Base-by-base conservation (phyloP, 1,139 yeast genomes). In the Zygotorulaspora mrakii region DNA sequence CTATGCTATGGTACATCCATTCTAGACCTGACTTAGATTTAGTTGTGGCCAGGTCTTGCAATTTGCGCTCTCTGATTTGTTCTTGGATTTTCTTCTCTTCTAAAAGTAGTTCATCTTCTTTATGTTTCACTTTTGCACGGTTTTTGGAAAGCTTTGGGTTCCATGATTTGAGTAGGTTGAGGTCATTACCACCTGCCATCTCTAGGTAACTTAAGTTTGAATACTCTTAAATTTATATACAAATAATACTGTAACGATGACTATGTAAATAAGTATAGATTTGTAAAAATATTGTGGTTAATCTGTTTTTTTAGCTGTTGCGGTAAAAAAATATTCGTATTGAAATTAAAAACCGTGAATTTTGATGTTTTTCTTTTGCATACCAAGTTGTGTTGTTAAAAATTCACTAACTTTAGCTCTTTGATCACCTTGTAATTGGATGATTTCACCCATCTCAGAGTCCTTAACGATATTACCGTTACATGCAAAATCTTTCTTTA, bases 381-480 rank as follows among this genome's bases (percentile, higher is more conserved):
- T 74, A 59, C 83, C 88, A 57, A 91, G 78, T 67, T 87, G 89
- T 50, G 82, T 67, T 59, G 88, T 82, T 73, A 91, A 79, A 62
- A 91, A 91, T 67, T 88, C 96, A 75, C 85, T 79, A 50, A 91
- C 96, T 70, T 91, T 91, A 53, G 86, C 84, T 74, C 98, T 86
- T 74, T 91, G 98, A 67, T 91, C 98, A 66, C 98, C 98, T 73
- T 91, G 98, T 68, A 91, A 75, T 74, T 91, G 98, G 60, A 91
- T 88, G 63, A 91, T 94, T 62, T 89, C 96, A 48, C 98, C 98
- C 70, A 88, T 75, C 63, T 91, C 97, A 42, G 82, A 87, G 70
- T 91, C 97, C 69, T 87, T 87, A 68, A 87, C 96, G 64, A 91
- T 87, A 71, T 89, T 91, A 68, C 98, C 98, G 70, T 91, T 91